Evolutionary conservation across 768 basidiomycete genomes (phyloP).

Genomic region (Suillus hirtellus): DNA sequence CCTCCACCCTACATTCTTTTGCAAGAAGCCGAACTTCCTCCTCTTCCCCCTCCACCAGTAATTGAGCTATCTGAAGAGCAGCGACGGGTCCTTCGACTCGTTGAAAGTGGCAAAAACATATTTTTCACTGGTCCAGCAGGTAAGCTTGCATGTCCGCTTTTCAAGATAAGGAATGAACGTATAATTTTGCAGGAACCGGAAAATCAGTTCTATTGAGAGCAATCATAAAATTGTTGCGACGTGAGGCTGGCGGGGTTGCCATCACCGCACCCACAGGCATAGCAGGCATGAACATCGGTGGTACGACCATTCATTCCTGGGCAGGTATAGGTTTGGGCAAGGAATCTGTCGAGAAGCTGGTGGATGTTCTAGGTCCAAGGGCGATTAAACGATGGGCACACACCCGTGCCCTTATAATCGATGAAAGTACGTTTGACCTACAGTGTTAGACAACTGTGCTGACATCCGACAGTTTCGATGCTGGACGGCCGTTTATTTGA

Average conservation of each 20-base stretch:
- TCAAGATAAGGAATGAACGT: neutral
- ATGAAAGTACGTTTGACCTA: conserved; percentile 59
- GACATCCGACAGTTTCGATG: conserved; percentile 63
- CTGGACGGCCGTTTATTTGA: conserved; percentile 69
- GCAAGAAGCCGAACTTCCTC: conserved; percentile 5
- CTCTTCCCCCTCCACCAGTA: conserved; percentile 12
- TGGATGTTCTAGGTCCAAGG: conserved; percentile 31
- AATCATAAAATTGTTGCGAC: conserved; percentile 49
- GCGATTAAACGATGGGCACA: conserved; percentile 48
- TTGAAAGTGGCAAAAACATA: conserved; percentile 56
- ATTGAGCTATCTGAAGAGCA: conserved; percentile 42
- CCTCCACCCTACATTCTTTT: conserved; percentile 1
- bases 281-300: conserved; percentile 71
- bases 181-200: conserved; percentile 50
- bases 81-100: conserved; percentile 39
- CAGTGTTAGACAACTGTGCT: neutral
- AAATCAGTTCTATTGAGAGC: conserved; percentile 70
- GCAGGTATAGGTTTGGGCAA: conserved; percentile 65
- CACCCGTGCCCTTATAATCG: conserved; percentile 61
- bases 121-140: conserved; percentile 81
- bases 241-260: conserved; percentile 40
- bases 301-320: conserved; percentile 65
- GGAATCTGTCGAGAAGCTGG: conserved; percentile 44
- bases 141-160: conserved; percentile 25
- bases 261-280: conserved; percentile 68